phyloP scores from a whole-genome alignment of 1,139 yeast genomes.

The Diutina rugosa region DNA sequence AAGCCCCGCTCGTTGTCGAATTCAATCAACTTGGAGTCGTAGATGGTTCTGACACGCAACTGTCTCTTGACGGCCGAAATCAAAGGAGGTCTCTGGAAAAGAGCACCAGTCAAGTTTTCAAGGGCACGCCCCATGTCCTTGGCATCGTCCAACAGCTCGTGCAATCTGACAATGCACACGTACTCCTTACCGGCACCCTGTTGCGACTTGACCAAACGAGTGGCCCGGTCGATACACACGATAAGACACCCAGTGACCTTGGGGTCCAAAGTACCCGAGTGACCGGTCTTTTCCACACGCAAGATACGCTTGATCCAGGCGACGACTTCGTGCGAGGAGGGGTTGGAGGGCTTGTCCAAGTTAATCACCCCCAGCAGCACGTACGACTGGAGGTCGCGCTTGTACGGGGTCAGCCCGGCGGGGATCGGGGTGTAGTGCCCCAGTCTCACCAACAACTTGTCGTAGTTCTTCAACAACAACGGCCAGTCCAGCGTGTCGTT shows the following conservation, averaged over 20 bases:
- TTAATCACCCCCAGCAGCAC: slow-evolving; percentile 92
- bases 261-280: slow-evolving; percentile 97
- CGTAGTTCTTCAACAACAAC: slow-evolving; percentile 81
- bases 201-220: slow-evolving; percentile 94
- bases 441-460: slow-evolving; percentile 85
- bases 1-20: slow-evolving; percentile 94
- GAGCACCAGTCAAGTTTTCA: slow-evolving; percentile 95
- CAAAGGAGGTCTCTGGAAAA: slow-evolving; percentile 97
- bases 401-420: slow-evolving; percentile 86
- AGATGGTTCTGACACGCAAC: slow-evolving; percentile 94
- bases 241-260: slow-evolving; percentile 96
- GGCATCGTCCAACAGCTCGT: slow-evolving; percentile 83
- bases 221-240: slow-evolving; percentile 96
- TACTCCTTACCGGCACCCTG: slow-evolving; percentile 99
- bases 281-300: slow-evolving; percentile 96
- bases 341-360: slow-evolving; percentile 95
- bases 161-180: slow-evolving; percentile 93
- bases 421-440: slow-evolving; percentile 97
- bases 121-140: slow-evolving; percentile 80
- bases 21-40: slow-evolving; percentile 89
- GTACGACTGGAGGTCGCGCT: slow-evolving; percentile 85
- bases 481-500: slow-evolving; percentile 95
- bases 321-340: slow-evolving; percentile 96
- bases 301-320: slow-evolving; percentile 97
- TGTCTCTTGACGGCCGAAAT: slow-evolving; percentile 98